Conservation (phyloP, 768 basidiomycete species). For the Daedaleopsis nitida region DNA sequence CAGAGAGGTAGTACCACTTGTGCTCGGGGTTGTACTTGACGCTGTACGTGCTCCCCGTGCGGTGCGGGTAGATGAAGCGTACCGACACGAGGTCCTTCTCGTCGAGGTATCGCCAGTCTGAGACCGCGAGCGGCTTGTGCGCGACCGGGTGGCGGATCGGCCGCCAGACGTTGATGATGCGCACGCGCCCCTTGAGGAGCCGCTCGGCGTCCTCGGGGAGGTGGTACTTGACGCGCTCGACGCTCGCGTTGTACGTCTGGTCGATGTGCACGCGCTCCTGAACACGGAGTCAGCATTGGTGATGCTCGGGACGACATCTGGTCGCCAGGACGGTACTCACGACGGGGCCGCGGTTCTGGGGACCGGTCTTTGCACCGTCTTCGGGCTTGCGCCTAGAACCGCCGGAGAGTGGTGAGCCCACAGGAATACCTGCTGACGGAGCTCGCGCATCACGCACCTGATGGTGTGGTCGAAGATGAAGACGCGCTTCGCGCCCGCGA, state of each 20-base stretch:
- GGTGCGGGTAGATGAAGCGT: constrained; percentile 36
- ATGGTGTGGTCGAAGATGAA: constrained; percentile 47
- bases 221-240: constrained; percentile 38
- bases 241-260: constrained; percentile 40
- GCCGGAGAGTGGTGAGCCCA: constrained; percentile 2
- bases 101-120: constrained; percentile 41
- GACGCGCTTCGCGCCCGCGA: constrained; percentile 41
- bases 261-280: constrained; percentile 45
- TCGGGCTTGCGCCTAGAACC: constrained; percentile 22
- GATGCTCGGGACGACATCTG: background rate
- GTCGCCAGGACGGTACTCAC: constrained; percentile 22
- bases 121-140: constrained; percentile 41
- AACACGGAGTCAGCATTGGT: background rate
- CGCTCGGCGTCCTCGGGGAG: constrained; percentile 42
- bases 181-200: constrained; percentile 40
- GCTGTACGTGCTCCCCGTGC: constrained; percentile 36
- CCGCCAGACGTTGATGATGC: constrained; percentile 49
- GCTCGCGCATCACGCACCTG: constrained; percentile 22
- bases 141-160: constrained; percentile 40
- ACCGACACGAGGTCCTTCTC: constrained; percentile 37
- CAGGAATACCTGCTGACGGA: background rate
- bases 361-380: background rate
- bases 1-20: constrained; percentile 39
- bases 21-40: constrained; percentile 36
- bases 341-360: constrained; percentile 30